Evolutionary conservation across 768 basidiomycete species (phyloP).

Genomic region (Leccinum uliginosum): DNA sequence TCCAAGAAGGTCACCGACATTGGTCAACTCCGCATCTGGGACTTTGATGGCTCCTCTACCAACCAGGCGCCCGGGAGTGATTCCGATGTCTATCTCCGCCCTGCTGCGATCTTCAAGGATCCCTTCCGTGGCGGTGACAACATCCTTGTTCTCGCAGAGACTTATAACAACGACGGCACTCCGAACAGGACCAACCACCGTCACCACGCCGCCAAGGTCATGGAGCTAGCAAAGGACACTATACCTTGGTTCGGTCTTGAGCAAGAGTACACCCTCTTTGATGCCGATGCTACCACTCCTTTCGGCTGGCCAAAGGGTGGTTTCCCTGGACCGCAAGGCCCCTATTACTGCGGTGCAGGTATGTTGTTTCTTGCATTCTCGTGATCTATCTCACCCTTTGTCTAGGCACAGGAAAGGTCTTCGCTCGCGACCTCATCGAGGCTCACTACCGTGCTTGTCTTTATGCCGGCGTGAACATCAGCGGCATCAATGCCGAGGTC

Average conservation of each 20-base stretch:
- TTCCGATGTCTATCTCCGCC: constrained; percentile 98
- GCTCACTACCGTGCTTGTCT: constrained; percentile 98
- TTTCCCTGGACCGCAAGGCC: constrained; percentile 99
- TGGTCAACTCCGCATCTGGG: constrained; percentile 92
- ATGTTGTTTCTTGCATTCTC: not conserved
- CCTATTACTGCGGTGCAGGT: constrained; percentile 99
- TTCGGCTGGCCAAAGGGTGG: constrained; percentile 98
- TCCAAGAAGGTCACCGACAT: constrained; percentile 83
- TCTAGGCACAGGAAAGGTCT: constrained; percentile 91
- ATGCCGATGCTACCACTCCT: constrained; percentile 76
- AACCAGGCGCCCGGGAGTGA: constrained; percentile 94
- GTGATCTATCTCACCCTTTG: constrained; percentile 8
- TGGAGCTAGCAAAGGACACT: constrained; percentile 81
- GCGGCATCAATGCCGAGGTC: constrained; percentile 99
- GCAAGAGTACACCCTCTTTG: constrained; percentile 98
- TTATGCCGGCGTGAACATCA: constrained; percentile 94
- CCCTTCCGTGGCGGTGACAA: constrained; percentile 99
- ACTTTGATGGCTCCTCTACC: constrained; percentile 98
- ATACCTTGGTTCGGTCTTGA: constrained; percentile 98
- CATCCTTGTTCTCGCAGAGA: constrained; percentile 94
- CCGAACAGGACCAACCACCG: constrained; percentile 97
- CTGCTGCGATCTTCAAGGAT: constrained; percentile 96
- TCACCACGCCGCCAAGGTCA: constrained; percentile 88
- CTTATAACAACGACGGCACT: constrained; percentile 98
- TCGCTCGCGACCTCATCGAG: constrained; percentile 97